Evolutionary conservation across 2,329 filamentous ascomycete species (phyloP), one percentile per base, ranked within the genome.

Genomic region (Plenodomus tracheiphilus): DNA sequence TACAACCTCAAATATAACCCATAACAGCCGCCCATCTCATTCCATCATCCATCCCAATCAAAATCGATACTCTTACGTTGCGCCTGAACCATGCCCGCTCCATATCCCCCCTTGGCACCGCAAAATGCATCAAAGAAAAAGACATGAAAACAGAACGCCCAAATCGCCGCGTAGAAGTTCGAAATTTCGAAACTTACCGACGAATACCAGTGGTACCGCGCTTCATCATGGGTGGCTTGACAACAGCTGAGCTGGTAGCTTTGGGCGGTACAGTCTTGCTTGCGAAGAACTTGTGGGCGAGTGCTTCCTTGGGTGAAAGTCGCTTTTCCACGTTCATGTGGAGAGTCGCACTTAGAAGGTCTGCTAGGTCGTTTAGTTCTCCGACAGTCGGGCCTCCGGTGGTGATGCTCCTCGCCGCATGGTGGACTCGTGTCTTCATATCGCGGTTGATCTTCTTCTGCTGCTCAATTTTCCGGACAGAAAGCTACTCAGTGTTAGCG

Each of bases 291-390:
- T 89, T 89, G 77, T 97, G 93, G 66, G 85, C 87, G 62, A 97
- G 77, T 41, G 94, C 94, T 65, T 97, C 92, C 13, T 82, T 79
- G 0, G 94, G 89, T 39, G 89, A 93, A 64, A 94, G 89, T 54
- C 94, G 84, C 79, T 95, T 96, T 70, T 96, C 92, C 1, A 93
- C 91, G 67, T 97, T 96, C 56, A 97, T 81, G 49, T 87, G 85
- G 56, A 99, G 79, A 69, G 92, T 97, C 46, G 88, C 87, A 66
- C 96, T 92, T 48, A 99, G 76, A 41, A 99, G 76, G 72, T 97
- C 92, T 59, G 91, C 81, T 72, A 99, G 96, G 44, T 87, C 80
- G 50, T 87, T 86, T 53, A 97, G 76, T 63, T 97, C 91, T 70
- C 86, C 88, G 34, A 82, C 77, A 70, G 94, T 90, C 9, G 69